phyloP scores from a whole-genome alignment of 345 rosid species.

The Nasturtium officinale region DNA sequence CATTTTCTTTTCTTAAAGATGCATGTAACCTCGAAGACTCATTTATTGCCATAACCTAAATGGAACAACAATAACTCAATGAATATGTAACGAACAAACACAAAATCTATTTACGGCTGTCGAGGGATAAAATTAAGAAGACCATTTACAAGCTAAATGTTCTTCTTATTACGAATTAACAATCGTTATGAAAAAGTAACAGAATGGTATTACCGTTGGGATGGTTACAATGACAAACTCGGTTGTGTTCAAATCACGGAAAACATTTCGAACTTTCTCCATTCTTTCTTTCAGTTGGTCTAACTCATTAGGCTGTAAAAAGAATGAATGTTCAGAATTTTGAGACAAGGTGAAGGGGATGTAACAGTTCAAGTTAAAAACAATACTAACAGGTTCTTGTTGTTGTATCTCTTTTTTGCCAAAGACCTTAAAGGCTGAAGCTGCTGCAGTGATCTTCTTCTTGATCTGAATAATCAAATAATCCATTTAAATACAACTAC shows the following conservation, averaged over 20 bases:
- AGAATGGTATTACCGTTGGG: slow-evolving; percentile 66
- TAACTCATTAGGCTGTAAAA: slow-evolving; percentile 59
- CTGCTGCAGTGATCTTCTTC: slow-evolving; percentile 73
- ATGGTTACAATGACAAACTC: slow-evolving; percentile 83
- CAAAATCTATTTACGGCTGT: neutral
- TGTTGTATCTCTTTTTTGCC: slow-evolving; percentile 56
- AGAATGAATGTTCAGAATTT: slow-evolving; percentile 17
- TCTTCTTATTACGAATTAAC: neutral
- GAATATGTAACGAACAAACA: slow-evolving; percentile 9
- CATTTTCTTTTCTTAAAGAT: slow-evolving; percentile 66
- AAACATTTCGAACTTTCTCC: slow-evolving; percentile 73
- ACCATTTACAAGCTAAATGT: neutral
- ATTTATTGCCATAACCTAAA: slow-evolving; percentile 70
- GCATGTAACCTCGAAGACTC: slow-evolving; percentile 76
- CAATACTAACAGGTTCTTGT: slow-evolving; percentile 57
- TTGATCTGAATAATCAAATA: slow-evolving; percentile 52
- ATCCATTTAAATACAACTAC: slow-evolving; percentile 5
- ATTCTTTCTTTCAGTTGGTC: slow-evolving; percentile 66
- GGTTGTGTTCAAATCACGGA: slow-evolving; percentile 56
- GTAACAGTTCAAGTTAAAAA: neutral
- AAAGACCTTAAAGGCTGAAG: slow-evolving; percentile 63
- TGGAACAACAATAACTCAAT: slow-evolving; percentile 17
- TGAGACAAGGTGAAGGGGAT: neutral
- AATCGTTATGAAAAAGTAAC: slow-evolving; percentile 9
- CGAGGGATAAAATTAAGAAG: neutral